phyloP scores from a whole-genome alignment of 164 flowering plant species.

The Sextonia rubra region DNA sequence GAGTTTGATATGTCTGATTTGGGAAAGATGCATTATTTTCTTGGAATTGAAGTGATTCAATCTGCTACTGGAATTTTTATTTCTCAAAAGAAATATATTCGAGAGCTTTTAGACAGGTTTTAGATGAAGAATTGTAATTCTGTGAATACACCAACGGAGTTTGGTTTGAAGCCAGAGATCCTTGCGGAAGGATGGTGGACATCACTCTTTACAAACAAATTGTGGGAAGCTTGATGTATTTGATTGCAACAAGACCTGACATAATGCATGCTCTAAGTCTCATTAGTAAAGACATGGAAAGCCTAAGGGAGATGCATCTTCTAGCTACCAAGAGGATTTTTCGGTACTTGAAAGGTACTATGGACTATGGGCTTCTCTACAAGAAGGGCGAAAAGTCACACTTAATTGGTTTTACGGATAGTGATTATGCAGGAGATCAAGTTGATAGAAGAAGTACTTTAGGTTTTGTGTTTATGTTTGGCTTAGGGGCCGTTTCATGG shows the following conservation, averaged over 20 bases:
- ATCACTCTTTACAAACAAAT: background rate
- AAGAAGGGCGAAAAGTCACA: background rate
- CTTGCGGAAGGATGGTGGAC: background rate
- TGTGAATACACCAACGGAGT: background rate
- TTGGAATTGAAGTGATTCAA: slow-evolving; percentile 12
- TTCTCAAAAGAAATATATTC: slow-evolving; percentile 5
- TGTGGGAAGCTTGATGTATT: background rate
- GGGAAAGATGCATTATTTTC: slow-evolving; percentile 10
- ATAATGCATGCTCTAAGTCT: background rate
- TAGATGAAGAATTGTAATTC: slow-evolving; percentile 3
- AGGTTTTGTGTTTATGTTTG: background rate
- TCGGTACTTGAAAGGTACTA: slow-evolving; percentile 1
- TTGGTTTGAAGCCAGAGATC: slow-evolving; percentile 3
- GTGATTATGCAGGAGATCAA: background rate
- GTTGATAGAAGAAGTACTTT: background rate
- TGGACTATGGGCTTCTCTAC: background rate
- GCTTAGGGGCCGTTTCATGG: slow-evolving; percentile 1
- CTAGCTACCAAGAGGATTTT: background rate
- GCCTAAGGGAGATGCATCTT: background rate
- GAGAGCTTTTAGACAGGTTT: slow-evolving; percentile 5
- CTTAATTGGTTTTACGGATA: background rate
- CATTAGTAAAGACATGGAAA: background rate
- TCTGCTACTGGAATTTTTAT: slow-evolving; percentile 2
- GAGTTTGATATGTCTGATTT: slow-evolving; percentile 11
- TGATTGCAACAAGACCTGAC: slow-evolving; percentile 7